Base-by-base conservation (phyloP, 371 early-diverging fungal genomes). In the Circinella umbellata region DNA sequence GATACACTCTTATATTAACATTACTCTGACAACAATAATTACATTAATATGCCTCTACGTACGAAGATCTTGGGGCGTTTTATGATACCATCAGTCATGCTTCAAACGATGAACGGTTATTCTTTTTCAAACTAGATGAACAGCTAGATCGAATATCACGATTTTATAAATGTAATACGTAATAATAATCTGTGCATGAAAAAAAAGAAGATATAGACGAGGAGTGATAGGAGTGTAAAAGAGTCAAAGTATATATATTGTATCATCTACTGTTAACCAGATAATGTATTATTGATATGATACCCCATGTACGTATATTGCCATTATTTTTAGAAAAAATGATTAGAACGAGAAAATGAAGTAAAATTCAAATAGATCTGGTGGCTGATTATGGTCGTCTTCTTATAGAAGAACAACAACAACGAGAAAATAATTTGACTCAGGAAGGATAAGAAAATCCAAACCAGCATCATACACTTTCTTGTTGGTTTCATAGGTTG, bases 111-210 rank as follows among this genome's bases (percentile, higher is more conserved):
- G 92, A 93, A 70, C 78, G 72, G 1, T 77, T 75, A 0, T 92
- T 93, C 69, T 90, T 91, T 67, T 69, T 73, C 37, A 72, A 73
- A 66, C 72, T 90, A 46, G 88, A 92, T 70, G 68, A 70, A 55
- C 91, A 93, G 67, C 73, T 92, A 39, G 73, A 74, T 39, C 89
- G 87, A 55, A 85, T 92, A 36, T 76, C 84, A 37, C 66, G 74
- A 48, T 93, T 93, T 76, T 92, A 88, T 71, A 69, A 85, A 61
- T 84, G 90, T 82, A 86, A 34, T 27, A n/a, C n/a, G n/a, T n/a
- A 27, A 27, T 27, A 27, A 17, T 8, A 49, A 61, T 42, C 1
- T 42, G 27, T 27, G 2, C 27, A 2, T 27, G 2, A 2, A 27
- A 27, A 27, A 27, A 27, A 27, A 27, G 27, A 27, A 27, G 27